Conservation (phyloP, 768 basidiomycete species). For the Lentinula edodes region DNA sequence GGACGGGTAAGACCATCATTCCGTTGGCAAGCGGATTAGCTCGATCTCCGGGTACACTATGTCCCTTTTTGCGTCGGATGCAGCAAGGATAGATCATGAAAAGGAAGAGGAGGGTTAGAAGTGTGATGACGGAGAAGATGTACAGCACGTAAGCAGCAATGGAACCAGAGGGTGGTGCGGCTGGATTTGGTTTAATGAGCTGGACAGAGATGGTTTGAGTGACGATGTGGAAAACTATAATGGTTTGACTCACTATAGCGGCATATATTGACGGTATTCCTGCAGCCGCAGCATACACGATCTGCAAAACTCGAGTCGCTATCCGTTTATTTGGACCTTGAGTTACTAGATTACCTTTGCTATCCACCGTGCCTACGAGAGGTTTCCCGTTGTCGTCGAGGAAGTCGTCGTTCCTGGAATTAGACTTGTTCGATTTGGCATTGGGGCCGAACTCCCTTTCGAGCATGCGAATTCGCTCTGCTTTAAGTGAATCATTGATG, state of each 20-base stretch:
- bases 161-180: slow-evolving; percentile 51
- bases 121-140: slow-evolving; percentile 46
- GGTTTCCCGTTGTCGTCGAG: slow-evolving; percentile 43
- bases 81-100: slow-evolving; percentile 59
- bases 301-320: slow-evolving; percentile 40
- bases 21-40: slow-evolving; percentile 28
- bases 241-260: slow-evolving; percentile 42
- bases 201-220: slow-evolving; percentile 13
- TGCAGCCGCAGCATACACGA: slow-evolving; percentile 44
- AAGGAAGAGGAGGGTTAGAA: slow-evolving; percentile 46
- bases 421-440: slow-evolving; percentile 21
- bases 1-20: slow-evolving; percentile 62
- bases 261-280: slow-evolving; percentile 57
- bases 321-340: slow-evolving; percentile 58
- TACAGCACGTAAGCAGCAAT: slow-evolving; percentile 55
- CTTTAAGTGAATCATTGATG: slow-evolving; percentile 49
- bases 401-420: slow-evolving; percentile 20
- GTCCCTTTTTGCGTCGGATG: slow-evolving; percentile 24
- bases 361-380: slow-evolving; percentile 53
- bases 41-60: slow-evolving; percentile 3
- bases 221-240: too few relatives aligned
- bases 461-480: slow-evolving; percentile 67
- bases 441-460: slow-evolving; percentile 60
- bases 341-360: slow-evolving; percentile 54
- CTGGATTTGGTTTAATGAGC: slow-evolving; percentile 48